Percentiles rank a stretch among this genome's conserved stretches.
Conservation (phyloP, 257 asterid genomes). For the Eucommia ulmoides region DNA sequence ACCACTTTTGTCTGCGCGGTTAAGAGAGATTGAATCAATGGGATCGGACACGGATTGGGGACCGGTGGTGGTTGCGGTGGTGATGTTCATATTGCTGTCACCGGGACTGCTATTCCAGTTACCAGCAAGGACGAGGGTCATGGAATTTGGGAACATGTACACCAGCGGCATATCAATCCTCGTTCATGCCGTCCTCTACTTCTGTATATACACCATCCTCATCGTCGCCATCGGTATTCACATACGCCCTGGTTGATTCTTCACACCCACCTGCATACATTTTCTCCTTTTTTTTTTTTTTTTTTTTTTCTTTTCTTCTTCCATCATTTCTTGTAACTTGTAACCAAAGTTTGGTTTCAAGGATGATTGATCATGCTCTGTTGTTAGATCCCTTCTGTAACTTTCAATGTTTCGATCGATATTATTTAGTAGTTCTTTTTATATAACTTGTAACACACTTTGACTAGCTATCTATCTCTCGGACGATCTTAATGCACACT, state of each 20-base stretch:
- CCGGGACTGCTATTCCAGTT: conserved; percentile 86
- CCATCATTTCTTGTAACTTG: neutral
- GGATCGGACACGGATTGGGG: conserved; percentile 61
- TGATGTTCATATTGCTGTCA: conserved; percentile 68
- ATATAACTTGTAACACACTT: too few species aligned
- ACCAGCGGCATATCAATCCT: conserved; percentile 80
- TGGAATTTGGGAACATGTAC: conserved; percentile 88
- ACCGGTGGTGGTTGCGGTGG: conserved; percentile 90
- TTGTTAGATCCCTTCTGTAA: neutral
- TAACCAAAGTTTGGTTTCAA: neutral
- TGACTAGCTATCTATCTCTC: too few species aligned
- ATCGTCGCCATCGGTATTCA: conserved; percentile 76
- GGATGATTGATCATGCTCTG: neutral
- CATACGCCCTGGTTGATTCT: conserved; percentile 34
- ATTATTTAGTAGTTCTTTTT: too few species aligned
- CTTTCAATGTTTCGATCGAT: neutral
- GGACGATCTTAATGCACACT: too few species aligned
- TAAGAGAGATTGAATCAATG: neutral
- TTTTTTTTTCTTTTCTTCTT: neutral
- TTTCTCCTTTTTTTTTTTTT: neutral
- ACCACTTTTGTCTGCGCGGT: neutral
- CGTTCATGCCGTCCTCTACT: conserved; percentile 63
- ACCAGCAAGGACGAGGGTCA: conserved; percentile 68
- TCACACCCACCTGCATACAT: neutral
- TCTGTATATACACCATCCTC: conserved; percentile 80